Evolutionary conservation across 2,329 filamentous ascomycete species (phyloP), one percentile per base, ranked within the genome.

Genomic region (Fusarium multiceps): DNA sequence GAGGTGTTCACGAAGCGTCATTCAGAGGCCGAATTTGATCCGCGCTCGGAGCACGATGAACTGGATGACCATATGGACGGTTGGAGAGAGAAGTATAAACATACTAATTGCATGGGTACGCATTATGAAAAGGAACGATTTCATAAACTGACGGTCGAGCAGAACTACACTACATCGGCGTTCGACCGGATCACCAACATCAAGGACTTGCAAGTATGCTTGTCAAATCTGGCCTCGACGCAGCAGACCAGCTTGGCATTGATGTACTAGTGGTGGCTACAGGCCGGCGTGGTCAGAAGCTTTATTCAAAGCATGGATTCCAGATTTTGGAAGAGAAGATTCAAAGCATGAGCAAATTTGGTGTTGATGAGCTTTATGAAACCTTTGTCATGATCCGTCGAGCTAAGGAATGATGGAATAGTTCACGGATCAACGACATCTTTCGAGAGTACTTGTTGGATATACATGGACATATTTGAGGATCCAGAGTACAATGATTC

Each of bases 121-220:
- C 18, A 8, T 4, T 0, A 13, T 14, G 1, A 9, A 41, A 6
- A 3, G 13, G 8, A 5, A 6, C 4, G 3, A 5, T 25, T 7
- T 1, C 21, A 18, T 3, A 55, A 4, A 46, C 56, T 72, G 11
- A 72, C 4, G 2, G 11, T 20, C 11, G 2, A 0, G 7, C 20
- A 69, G 74, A 61, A 45, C 60, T 75, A 3, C 71, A 75, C 27
- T 75, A 75, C 40, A 56, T 76, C 8, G 69, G 58, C 16, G 67
- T 72, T 27, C 68, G 61, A 16, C 71, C 71, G 4, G 59, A 71
- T 21, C 73, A 76, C 13, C 71, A 72, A 6, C 49, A 64, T 4
- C 56, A 46, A 20, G 72, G 74, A 12, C 48, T 75, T 13, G 73
- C 60, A 4, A 68, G 69, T 8, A 57, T 74, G 59, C 72, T 75